These are phyloP conservation scores for Debaryomyces sp. DNA, from an alignment of 1,139 yeast species.

Conservation along the genomic window DNA sequence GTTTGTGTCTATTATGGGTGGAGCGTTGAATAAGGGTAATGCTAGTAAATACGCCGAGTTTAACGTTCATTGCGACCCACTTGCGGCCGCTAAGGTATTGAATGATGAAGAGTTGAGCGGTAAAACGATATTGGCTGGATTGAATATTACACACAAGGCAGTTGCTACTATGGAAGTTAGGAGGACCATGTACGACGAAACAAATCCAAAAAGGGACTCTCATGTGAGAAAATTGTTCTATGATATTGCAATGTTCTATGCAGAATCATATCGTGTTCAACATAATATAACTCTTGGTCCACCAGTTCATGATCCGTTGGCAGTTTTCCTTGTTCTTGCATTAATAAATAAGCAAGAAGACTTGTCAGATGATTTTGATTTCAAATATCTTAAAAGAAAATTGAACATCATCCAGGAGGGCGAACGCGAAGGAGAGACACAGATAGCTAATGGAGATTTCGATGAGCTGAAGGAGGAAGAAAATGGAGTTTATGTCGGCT, in stretches of 20 bases:
- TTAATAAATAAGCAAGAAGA: constrained; percentile 31
- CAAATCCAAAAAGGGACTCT: constrained; percentile 23
- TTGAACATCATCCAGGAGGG: constrained; percentile 32
- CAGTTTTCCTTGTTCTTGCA: constrained; percentile 62
- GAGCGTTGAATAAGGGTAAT: constrained; percentile 55
- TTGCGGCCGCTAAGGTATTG: constrained; percentile 65
- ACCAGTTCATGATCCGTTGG: constrained; percentile 82
- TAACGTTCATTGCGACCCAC: constrained; percentile 75
- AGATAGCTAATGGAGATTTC: constrained; percentile 30
- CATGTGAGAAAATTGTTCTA: constrained; percentile 54
- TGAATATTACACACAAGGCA: constrained; percentile 73
- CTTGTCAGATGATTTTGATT: constrained; percentile 30
- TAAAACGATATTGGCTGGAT: constrained; percentile 61
- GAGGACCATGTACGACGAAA: constrained; percentile 24
- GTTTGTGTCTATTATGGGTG: constrained; percentile 74
- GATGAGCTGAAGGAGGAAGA: constrained; percentile 29
- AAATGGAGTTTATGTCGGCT: constrained; percentile 49
- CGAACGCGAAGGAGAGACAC: constrained; percentile 35
- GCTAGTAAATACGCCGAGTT: constrained; percentile 69
- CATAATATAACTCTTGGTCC: constrained; percentile 61
- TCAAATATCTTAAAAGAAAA: constrained; percentile 30
- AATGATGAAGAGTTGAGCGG: constrained; percentile 45
- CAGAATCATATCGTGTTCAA: constrained; percentile 44
- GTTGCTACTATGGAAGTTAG: constrained; percentile 56
- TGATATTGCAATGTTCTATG: constrained; percentile 60